Base-by-base conservation (phyloP, 1,284 basidiomycete species). In the Stygiomarasmius scandens region DNA sequence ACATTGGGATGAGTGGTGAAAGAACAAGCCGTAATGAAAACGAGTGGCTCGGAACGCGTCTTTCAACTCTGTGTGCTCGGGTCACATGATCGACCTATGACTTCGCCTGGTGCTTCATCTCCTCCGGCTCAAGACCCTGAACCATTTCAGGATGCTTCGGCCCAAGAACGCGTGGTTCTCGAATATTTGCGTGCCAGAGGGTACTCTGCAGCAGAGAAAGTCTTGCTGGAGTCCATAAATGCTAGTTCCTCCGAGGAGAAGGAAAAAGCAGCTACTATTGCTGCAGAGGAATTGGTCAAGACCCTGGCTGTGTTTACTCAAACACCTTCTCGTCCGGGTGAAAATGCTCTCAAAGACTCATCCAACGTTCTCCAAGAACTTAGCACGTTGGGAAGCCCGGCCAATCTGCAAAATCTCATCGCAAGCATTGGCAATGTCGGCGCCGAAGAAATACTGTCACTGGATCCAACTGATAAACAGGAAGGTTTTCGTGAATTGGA, bases 391-490 rank as follows among this genome's bases (percentile, higher is more conserved):
- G 82, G 85, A 12, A 88, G 84, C 65, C 79, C 86, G 11, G 74
- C 82, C 36, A 90, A 81, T 64, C 86, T 92, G 49, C 87, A 91
- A 67, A 85, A 82, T 66, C 74, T 93, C 64, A 83, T 93, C 60
- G 84, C 87, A 23, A 89, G 85, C 62, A 84, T 92, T 61, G 88
- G 87, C 14, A 77, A 84, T 43, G 85, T 89, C 46, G 92, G 90
- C 23, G 89, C 90, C 1, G 92, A 93, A 64, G 92, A 94, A 61
- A 87, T 91, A 46, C 77, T 93, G 43, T 84, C 92, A 16, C 76
- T 92, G 19, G 95, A 97, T 70, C 92, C 94, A 2, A 92, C 89
- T 14, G 95, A 97, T 71, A 90, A 93, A 61, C 92, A 94, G 58
- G 88, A 91, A 66, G 91, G 93, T 1, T 96, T 93, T 69, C 81